Evolutionary conservation across 768 basidiomycete genomes (phyloP), one percentile per base, ranked within the genome.

Genomic region (Pleurotus sapidus): DNA sequence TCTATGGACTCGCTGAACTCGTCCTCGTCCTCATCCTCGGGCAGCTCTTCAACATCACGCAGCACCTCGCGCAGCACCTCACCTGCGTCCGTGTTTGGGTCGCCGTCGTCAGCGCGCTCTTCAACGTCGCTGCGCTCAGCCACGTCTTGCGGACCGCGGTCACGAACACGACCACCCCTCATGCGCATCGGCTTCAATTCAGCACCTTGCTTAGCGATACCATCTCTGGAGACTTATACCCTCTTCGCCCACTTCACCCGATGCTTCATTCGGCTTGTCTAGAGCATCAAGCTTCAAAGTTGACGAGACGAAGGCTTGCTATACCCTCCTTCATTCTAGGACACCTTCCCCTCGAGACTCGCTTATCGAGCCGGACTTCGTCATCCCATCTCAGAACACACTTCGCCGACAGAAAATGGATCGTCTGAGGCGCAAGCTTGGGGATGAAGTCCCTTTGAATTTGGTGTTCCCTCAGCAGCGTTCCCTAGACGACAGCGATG

Each of bases 331-430:
- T 34, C 30, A 34, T 34, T 34, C 9, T 11, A 34, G 30, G 30
- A 34, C 30, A 65, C 63, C 49, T 54, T 58, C 57, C 5, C 51
- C 51, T 6, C 50, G 60, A 20, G 40, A 57, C 27, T 71, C 74
- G 25, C 67, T 74, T n/a, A 61, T 67, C 17, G 43, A 42, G n/a
- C 73, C 75, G 4, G 63, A 67, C 1, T 77, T 81, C 65, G 63
- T 63, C 20, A 73, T 82, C 39, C 72, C 78, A 1, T 76, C 80
- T 5, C 63, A 76, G 3, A 72, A 68, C 17, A 65, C 68, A 45
- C 48, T 76, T 14, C 77, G 84, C 20, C 77, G 80, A 47, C 71
- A 74, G 61, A 89, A 88, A 68, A 82, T 90, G 77, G 85, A 86
- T 49, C 75, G 82, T 30, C 71, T 90, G 49, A 75, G 82, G 51